Percentiles rank a stretch among this genome's conserved stretches.
Evolutionary conservation across 2,329 filamentous ascomycete species (phyloP).

Genomic region (Laburnicola sp.): DNA sequence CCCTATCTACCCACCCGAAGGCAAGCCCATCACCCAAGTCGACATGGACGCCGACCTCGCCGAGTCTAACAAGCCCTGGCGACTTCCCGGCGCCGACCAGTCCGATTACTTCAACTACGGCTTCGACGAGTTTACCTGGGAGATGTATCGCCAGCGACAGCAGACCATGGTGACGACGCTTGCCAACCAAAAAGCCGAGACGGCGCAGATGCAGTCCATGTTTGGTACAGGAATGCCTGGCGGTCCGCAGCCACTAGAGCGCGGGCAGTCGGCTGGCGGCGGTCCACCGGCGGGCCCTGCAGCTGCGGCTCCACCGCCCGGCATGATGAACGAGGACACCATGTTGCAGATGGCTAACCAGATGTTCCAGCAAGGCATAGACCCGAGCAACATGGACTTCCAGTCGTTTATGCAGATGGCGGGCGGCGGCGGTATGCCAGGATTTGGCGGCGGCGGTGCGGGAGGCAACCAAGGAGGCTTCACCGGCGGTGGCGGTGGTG

Average conservation of each 20-base stretch:
- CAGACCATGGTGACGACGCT: slow-evolving; percentile 76
- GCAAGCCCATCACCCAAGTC: slow-evolving; percentile 70
- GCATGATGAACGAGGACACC: slow-evolving; percentile 54
- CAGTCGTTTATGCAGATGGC: slow-evolving; percentile 42
- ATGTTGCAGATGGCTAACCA: slow-evolving; percentile 64
- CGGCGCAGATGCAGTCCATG: slow-evolving; percentile 64
- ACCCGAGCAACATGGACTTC: slow-evolving; percentile 42
- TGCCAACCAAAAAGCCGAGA: slow-evolving; percentile 74
- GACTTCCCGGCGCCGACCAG: slow-evolving; percentile 88
- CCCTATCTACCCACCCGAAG: slow-evolving; percentile 71
- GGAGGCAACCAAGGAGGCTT: slow-evolving; percentile 28
- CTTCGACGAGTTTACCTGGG: slow-evolving; percentile 98
- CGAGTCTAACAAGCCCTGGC: slow-evolving; percentile 88
- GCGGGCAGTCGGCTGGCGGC: slow-evolving; percentile 29
- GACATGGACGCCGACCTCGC: slow-evolving; percentile 58
- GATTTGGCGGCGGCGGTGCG: slow-evolving; percentile 25
- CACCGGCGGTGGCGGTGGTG: slow-evolving; percentile 33
- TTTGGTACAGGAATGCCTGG: slow-evolving; percentile 45
- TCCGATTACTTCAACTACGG: slow-evolving; percentile 99
- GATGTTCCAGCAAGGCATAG: slow-evolving; percentile 54
- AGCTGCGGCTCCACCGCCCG: slow-evolving; percentile 11
- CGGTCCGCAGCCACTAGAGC: too few relatives aligned
- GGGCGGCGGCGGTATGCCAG: slow-evolving; percentile 33
- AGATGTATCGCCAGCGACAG: slow-evolving; percentile 88
- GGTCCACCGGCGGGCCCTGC: slow-evolving; percentile 38